Evolutionary conservation across 140 eudicot species (phyloP), one percentile per base, ranked within the genome.

Genomic region (Anethum foeniculum): DNA sequence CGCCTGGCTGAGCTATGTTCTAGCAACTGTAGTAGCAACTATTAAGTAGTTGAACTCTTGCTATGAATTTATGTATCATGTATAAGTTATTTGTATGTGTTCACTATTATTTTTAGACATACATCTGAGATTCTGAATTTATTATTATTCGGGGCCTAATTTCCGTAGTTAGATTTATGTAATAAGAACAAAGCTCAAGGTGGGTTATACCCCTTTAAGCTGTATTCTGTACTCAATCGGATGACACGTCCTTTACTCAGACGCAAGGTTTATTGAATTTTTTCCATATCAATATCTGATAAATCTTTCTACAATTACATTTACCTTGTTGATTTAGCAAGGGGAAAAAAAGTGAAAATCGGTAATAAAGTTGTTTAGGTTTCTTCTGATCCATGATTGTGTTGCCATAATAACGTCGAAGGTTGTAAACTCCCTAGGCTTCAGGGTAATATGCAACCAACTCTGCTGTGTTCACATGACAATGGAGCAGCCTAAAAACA

Each of bases 1-100:
- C 84, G 32, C 84, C 84, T 80, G 85, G 89, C 86, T 62, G 86
- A 80, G 86, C 86, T 64, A 75, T 76, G 64, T 82, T 44, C n/a
- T 77, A 10, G 83, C 80, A 48, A 80, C n/a, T 68, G 74, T 68
- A 32, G 62, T 62, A 76, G 77, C 39, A 67, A 77, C 25, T 69
- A 82, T 82, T 85, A 85, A 85, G 52, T 83, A 77, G 73, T 46
- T 71, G 79, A 71, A 56, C 39, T 77, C 36, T 71, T 83, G 80
- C 64, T 75, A 19, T 46, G 38, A 38, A 34, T 77, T 28, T 43
- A 69, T 51, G 62, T 38, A 82, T 67, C 38, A 77, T 46, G 38
- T 79, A 77, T 67, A 41, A 14, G 25, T 49, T 72, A 7, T 79
- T 38, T 72, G 75, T 80, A 41, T 68, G 82, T 65, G 72, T 77